Conservation (phyloP, 2,329 filamentous ascomycete genomes). For the Botryotinia narcissicola region DNA sequence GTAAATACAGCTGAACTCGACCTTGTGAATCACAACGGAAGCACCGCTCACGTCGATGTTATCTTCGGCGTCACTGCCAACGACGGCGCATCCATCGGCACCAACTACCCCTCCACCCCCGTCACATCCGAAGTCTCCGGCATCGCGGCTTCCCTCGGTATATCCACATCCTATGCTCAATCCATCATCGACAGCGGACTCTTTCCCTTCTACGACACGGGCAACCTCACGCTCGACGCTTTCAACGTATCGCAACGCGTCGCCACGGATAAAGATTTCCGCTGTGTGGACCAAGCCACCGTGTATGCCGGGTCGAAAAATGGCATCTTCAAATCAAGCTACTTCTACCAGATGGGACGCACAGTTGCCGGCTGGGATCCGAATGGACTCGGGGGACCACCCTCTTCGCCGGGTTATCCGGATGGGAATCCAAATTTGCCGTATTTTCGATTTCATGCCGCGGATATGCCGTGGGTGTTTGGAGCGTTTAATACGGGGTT, state of each 20-base stretch:
- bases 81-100: constrained; percentile 51
- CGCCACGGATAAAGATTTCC: constrained; percentile 53
- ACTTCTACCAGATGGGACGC: constrained; percentile 53
- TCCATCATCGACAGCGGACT: constrained; percentile 46
- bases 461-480: constrained; percentile 48
- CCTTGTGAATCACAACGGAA: constrained; percentile 44
- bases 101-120: constrained; percentile 45
- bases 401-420: constrained; percentile 42
- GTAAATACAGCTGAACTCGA: constrained; percentile 49
- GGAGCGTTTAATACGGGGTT: constrained; percentile 40
- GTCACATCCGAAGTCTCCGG: constrained; percentile 45
- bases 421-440: constrained; percentile 50
- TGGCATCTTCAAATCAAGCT: constrained; percentile 46
- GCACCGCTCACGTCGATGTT: constrained; percentile 49
- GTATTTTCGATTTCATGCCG: constrained; percentile 53
- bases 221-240: constrained; percentile 52
- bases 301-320: constrained; percentile 46
- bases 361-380: constrained; percentile 50
- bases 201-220: constrained; percentile 48
- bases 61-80: constrained; percentile 51
- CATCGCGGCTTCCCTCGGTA: constrained; percentile 46
- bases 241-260: constrained; percentile 54
- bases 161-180: constrained; percentile 44
- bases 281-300: constrained; percentile 55
- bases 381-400: constrained; percentile 48